Evolutionary conservation across 192 early-diverging fungal genomes (phyloP).

Genomic region (Kickxella alabastrina): DNA sequence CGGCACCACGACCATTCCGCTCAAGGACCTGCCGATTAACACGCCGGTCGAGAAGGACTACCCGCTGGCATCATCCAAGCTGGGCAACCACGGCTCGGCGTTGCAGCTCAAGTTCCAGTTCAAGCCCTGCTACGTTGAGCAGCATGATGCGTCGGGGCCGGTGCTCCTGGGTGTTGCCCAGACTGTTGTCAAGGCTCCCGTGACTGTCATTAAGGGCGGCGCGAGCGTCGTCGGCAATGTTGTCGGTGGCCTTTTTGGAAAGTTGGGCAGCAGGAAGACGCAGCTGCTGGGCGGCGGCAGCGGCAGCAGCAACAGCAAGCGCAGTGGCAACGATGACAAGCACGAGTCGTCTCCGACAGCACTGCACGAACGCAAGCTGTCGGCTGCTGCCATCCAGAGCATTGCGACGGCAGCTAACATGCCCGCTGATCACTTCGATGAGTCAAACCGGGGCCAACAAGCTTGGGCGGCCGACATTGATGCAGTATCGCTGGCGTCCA

Average conservation of each 20-base stretch:
- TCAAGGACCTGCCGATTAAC: constrained; percentile 55
- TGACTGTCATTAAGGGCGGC: constrained; percentile 55
- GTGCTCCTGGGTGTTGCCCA: constrained; percentile 55
- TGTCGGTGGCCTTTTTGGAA: constrained; percentile 39
- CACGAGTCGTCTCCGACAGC: background rate
- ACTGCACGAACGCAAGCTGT: constrained; percentile 5
- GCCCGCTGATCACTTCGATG: constrained; percentile 23
- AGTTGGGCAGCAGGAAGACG: constrained; percentile 38
- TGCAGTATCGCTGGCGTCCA: background rate
- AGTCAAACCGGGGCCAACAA: background rate
- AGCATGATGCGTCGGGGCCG: constrained; percentile 50
- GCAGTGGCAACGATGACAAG: background rate
- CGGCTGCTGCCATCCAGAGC: constrained; percentile 19
- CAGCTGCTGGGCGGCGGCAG: constrained; percentile 12
- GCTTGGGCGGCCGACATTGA: constrained; percentile 3
- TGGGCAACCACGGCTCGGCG: constrained; percentile 34
- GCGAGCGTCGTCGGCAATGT: constrained; percentile 50
- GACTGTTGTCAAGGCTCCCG: constrained; percentile 57
- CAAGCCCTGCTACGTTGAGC: constrained; percentile 57
- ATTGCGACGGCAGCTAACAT: constrained; percentile 32
- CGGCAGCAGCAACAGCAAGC: background rate
- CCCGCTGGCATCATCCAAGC: constrained; percentile 24
- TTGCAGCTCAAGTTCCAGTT: constrained; percentile 59
- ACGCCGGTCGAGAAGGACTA: constrained; percentile 49
- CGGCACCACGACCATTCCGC: constrained; percentile 52